These are phyloP conservation scores for Hypoxylon sp. DNA, from an alignment of 2,329 filamentous ascomycete species.

Conservation along the genomic window DNA sequence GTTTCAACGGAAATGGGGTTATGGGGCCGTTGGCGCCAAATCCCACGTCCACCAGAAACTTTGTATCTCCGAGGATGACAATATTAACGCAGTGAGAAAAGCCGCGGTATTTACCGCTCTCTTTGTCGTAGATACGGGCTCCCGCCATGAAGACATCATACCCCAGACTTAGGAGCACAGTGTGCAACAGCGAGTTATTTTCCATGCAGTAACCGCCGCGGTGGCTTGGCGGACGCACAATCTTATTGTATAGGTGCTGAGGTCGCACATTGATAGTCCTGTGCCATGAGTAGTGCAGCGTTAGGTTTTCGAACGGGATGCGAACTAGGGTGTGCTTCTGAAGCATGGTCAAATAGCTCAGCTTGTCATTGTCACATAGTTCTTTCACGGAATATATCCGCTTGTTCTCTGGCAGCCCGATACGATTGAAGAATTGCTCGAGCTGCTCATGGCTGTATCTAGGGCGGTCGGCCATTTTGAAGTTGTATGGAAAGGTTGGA, in stretches of 20 bases:
- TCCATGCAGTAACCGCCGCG: conserved; percentile 65
- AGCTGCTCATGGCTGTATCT: conserved; percentile 42
- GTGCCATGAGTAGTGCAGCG: conserved; percentile 59
- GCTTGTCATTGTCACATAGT: conserved; percentile 11
- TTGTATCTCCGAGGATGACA: conserved; percentile 33
- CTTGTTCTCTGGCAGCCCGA: conserved; percentile 39
- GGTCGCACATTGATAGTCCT: conserved; percentile 56
- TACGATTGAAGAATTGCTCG: conserved; percentile 44
- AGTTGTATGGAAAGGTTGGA: neutral
- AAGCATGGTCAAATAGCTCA: conserved; percentile 37
- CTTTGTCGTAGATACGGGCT: conserved; percentile 45
- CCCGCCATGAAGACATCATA: conserved; percentile 53
- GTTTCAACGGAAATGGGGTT: conserved; percentile 31
- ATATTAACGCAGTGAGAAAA: conserved; percentile 52
- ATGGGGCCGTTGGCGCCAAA: conserved; percentile 48
- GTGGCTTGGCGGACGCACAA: conserved; percentile 53
- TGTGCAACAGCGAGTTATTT: conserved; percentile 60
- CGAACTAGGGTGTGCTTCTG: conserved; percentile 57
- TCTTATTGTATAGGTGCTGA: conserved; percentile 57
- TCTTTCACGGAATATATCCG: conserved; percentile 30
- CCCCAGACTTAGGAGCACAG: conserved; percentile 59
- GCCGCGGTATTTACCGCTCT: conserved; percentile 40
- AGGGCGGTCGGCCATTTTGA: conserved; percentile 44
- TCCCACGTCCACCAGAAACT: conserved; percentile 48
- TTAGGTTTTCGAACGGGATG: conserved; percentile 64